phyloP scores from a whole-genome alignment of 1,284 basidiomycete species.

The Cutaneotrichosporon sp. region DNA sequence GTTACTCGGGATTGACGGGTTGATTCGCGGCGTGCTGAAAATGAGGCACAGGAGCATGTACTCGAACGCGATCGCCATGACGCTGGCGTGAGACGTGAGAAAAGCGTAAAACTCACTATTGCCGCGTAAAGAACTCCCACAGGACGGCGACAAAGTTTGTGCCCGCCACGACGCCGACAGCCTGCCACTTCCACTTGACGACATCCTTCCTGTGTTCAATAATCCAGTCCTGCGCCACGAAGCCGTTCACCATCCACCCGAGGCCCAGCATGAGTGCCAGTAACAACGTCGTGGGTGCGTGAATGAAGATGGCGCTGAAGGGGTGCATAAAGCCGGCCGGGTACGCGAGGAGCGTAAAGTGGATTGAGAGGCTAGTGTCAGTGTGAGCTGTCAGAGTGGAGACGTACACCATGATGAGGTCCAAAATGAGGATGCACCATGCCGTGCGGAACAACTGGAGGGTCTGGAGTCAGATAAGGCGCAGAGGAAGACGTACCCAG shows the following conservation, averaged over 20 bases:
- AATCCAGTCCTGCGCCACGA: conserved; percentile 51
- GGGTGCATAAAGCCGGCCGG: conserved; percentile 46
- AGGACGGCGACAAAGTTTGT: conserved; percentile 39
- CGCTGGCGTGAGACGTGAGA: conserved; percentile 14
- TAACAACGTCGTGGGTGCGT: conserved; percentile 51
- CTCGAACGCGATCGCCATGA: conserved; percentile 38
- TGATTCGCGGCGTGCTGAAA: conserved; percentile 35
- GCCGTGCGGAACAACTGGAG: conserved; percentile 45
- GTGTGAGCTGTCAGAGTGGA: no score
- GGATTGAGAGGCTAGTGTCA: conserved; percentile 37
- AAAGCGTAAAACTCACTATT: conserved; percentile 30
- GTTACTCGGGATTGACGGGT: conserved; percentile 32
- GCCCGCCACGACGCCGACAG: conserved; percentile 32
- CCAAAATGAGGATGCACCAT: conserved; percentile 41
- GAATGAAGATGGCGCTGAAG: conserved; percentile 52
- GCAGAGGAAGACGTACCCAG: conserved; percentile 55
- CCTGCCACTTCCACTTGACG: conserved; percentile 39
- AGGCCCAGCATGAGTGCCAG: conserved; percentile 51
- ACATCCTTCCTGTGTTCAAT: conserved; percentile 25
- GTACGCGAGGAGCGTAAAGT: conserved; percentile 41
- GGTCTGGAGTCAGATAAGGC: conserved; percentile 22
- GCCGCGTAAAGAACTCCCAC: conserved; percentile 33
- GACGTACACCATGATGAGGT: conserved; percentile 43
- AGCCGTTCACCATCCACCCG: conserved; percentile 51
- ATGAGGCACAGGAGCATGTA: conserved; percentile 45